Evolutionary conservation across 2,329 filamentous ascomycete species (phyloP).

Genomic region (Colletotrichum godetiae): DNA sequence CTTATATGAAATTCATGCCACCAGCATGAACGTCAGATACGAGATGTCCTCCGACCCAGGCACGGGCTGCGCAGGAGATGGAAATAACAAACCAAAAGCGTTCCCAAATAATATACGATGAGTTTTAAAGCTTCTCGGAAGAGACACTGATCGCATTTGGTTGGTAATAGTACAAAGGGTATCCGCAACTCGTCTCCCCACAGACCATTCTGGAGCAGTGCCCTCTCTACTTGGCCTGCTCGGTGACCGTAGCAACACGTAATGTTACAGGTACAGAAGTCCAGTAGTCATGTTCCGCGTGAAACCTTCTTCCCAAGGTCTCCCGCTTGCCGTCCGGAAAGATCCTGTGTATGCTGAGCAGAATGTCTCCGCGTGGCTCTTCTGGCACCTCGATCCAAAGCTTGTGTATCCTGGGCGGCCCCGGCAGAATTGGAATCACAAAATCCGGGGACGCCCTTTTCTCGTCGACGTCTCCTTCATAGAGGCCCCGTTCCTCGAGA

Average conservation of each 20-base stretch:
- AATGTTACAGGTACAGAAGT: not conserved
- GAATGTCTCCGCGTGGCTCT: not conserved
- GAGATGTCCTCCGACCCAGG: not conserved
- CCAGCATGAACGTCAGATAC: not conserved
- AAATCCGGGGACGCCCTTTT: not conserved
- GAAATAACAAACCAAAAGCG: not conserved
- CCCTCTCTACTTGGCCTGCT: not conserved
- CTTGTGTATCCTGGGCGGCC: not conserved
- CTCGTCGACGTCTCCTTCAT: slow-evolving; percentile 38
- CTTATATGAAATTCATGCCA: not conserved
- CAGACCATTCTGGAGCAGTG: not conserved
- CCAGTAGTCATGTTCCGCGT: not conserved
- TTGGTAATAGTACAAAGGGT: not conserved
- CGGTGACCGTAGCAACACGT: not conserved
- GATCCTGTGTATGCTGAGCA: not conserved
- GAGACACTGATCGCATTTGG: not conserved
- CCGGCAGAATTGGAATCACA: not conserved
- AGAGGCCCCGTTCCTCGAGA: slow-evolving; percentile 47
- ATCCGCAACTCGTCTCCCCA: not conserved
- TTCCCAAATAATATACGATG: not conserved
- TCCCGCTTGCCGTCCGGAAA: not conserved
- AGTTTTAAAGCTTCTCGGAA: not conserved
- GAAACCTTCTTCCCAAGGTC: not conserved
- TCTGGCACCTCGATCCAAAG: not conserved
- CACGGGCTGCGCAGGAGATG: not conserved